A percentile compares a stretch with the other conserved stretches of the same genome.
Conservation (phyloP, 2,329 filamentous ascomycete species). For the Aureobasidium sp. region DNA sequence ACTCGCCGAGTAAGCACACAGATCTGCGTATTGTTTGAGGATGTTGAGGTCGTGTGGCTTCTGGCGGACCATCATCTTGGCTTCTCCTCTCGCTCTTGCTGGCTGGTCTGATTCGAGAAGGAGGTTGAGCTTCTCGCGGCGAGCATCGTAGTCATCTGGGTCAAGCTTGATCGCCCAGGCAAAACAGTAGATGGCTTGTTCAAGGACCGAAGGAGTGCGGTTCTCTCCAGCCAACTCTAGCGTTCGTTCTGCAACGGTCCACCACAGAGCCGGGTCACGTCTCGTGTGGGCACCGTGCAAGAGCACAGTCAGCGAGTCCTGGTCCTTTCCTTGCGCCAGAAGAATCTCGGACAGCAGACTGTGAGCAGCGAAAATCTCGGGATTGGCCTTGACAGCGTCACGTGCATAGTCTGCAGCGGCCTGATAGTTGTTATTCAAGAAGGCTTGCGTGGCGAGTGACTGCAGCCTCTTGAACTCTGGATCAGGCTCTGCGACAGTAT, state of each 20-base stretch:
- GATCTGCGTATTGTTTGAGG: constrained; percentile 50
- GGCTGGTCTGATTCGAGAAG: constrained; percentile 45
- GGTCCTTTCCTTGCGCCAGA: constrained; percentile 47
- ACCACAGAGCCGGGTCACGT: constrained; percentile 51
- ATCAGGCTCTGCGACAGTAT: constrained; percentile 51
- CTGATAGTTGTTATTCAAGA: constrained; percentile 55
- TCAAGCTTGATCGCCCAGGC: constrained; percentile 49
- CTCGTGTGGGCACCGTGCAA: constrained; percentile 53
- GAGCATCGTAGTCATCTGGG: constrained; percentile 45
- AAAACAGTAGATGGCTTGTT: constrained; percentile 48
- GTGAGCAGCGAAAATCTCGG: constrained; percentile 57
- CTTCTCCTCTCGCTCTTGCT: constrained; percentile 43
- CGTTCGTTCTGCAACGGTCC: constrained; percentile 50
- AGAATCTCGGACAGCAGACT: constrained; percentile 55
- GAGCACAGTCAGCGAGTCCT: constrained; percentile 50
- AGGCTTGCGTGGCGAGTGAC: constrained; percentile 60
- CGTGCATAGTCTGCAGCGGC: constrained; percentile 48
- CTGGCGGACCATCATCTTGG: constrained; percentile 48
- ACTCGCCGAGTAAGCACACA: constrained; percentile 33
- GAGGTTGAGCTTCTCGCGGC: constrained; percentile 49
- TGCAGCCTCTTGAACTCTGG: constrained; percentile 65
- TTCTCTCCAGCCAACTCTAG: constrained; percentile 41
- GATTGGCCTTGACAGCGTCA: constrained; percentile 50
- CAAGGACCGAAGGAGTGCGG: constrained; percentile 34
- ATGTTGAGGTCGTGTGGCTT: constrained; percentile 49